Evolutionary conservation across 1,284 basidiomycete species (phyloP).

Genomic region (Fomitiporia mediterranea): DNA sequence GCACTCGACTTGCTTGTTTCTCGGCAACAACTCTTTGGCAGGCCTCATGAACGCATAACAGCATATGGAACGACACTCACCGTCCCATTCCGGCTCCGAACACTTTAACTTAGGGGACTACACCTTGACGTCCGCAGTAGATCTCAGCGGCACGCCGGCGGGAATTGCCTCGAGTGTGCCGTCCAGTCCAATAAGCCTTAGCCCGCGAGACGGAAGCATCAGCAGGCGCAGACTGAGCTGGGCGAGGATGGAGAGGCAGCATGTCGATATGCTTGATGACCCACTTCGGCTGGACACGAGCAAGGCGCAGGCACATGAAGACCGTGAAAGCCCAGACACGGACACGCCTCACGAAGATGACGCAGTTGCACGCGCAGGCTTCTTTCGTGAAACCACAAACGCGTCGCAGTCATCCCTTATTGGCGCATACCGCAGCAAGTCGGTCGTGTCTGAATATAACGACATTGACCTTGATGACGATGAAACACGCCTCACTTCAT

Average conservation of each 20-base stretch:
- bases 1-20: too few relatives aligned
- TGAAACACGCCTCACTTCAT: constrained; percentile 45
- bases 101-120: constrained; percentile 19
- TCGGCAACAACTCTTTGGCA: neutral
- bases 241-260: constrained; percentile 20
- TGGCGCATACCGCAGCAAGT: constrained; percentile 29
- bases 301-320: neutral
- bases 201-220: constrained; percentile 15
- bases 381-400: constrained; percentile 4
- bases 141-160: constrained; percentile 45
- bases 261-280: constrained; percentile 18
- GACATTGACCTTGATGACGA: constrained; percentile 43
- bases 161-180: constrained; percentile 8
- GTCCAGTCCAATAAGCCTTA: constrained; percentile 13
- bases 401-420: constrained; percentile 17
- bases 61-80: neutral
- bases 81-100: neutral
- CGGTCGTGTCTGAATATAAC: constrained; percentile 25
- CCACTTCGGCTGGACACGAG: constrained; percentile 16
- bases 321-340: constrained; percentile 7
- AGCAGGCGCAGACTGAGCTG: constrained; percentile 20
- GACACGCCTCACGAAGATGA: constrained; percentile 19
- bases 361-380: constrained; percentile 14
- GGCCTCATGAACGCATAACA: neutral
- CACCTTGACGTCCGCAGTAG: constrained; percentile 53